Evolutionary conservation across 176 grass and related monocot species (phyloP), one percentile per base, ranked within the genome.

Genomic region (Oryza longistaminata): DNA sequence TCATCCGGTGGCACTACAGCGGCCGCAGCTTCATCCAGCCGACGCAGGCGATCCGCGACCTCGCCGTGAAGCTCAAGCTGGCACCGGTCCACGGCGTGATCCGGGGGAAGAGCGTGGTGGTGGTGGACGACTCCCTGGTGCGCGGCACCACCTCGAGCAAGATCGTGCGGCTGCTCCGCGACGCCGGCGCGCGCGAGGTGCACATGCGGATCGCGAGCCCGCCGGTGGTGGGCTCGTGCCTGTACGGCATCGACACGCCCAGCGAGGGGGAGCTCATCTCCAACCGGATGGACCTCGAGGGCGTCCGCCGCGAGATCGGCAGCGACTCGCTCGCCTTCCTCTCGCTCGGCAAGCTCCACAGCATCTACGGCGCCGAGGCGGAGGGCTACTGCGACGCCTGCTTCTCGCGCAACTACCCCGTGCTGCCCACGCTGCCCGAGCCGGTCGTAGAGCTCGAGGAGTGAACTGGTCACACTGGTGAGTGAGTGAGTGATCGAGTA

Each of bases 161-260:
- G 88, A 92, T 95, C 76, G 86, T 95, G 50, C 86, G 81, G 0
- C 79, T 93, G 39, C 87, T 95, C 68, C 88, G 86, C 40, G 88
- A 88, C 50, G 80, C 83, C 44, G 93, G 93, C 21, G 91, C 93
- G 3, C 83, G 91, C 1, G 88, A 95, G 86, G 93, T 95, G 75
- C 93, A 95, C 75, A 91, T 93, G 90, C 75, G 93, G 49, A 95
- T 95, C 70, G 86, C 93, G 7, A 87, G 90, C 83, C 93, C 93
- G 1, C 93, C 90, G 0, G 91, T 95, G 2, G 84, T 92, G 21
- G 83, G 88, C 0, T 93, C 93, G 21, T 95, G 91, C 72, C 91
- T 92, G 70, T 95, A 95, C 21, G 91, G 93, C 55, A 89, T 95
- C 76, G 93, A 95, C 80, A 92, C 91, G 15, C 83, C 93, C 1